Conservation (phyloP, 129 eudicot species). For the Lactuca sativa region DNA sequence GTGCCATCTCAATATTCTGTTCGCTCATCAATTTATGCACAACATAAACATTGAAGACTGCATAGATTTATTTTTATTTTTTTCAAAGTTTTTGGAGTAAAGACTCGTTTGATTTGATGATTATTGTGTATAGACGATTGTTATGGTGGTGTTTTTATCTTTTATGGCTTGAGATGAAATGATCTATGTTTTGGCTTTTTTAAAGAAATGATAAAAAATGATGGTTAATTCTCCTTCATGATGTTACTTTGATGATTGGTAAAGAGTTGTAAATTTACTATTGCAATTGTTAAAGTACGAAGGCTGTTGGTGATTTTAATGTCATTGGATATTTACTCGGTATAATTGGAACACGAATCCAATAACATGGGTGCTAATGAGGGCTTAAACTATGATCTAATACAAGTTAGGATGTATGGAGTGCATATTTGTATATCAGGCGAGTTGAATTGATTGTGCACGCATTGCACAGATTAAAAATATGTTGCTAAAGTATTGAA, state of each 20-base stretch:
- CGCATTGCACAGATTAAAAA: no score
- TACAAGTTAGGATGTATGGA: no score
- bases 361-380: no score
- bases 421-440: no score
- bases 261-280: neutral
- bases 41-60: conserved; percentile 59
- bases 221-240: conserved; percentile 1
- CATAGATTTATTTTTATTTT: neutral
- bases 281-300: no score
- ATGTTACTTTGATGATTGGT: conserved; percentile 3
- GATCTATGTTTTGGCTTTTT: neutral
- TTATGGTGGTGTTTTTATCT: conserved; percentile 2
- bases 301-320: no score
- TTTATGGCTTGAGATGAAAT: conserved; percentile 8
- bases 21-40: conserved; percentile 65
- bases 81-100: conserved; percentile 15
- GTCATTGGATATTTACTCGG: no score
- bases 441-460: no score
- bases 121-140: conserved; percentile 19
- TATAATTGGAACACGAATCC: no score
- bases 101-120: conserved; percentile 5
- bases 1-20: conserved; percentile 51
- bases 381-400: no score
- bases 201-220: neutral
- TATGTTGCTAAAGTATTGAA: no score